Base-by-base conservation (phyloP, 768 basidiomycete species). In the Phaffia tasmanica region DNA sequence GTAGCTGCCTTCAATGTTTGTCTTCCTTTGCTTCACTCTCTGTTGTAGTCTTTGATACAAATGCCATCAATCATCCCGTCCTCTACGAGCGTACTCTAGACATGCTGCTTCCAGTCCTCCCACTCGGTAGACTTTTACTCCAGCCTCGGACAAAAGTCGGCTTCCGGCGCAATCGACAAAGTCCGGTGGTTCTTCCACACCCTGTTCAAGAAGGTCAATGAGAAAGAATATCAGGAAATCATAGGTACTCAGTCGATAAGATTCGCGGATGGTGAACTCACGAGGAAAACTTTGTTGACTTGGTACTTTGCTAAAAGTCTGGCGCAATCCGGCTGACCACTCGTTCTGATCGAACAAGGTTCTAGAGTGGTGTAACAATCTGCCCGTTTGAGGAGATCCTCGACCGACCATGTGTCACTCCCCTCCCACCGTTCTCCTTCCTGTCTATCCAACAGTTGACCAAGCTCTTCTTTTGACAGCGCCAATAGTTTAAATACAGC, bases 361-460 rank as follows among this genome's bases (percentile, higher is more conserved):
- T 99, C 95, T 80, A 99, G 83, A 0, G 95, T 98, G 0, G 93
- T 94, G 74, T 95, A 98, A 53, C 88, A 85, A 74, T 90, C 87
- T 27, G 84, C 80, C 27, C 80, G 80, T 23, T 77, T 68, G 51
- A 87, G 76, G 30, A 93, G 72, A 18, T 83, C 78, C 63, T 82
- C 78, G 50, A 57, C 55, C 21, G 55, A 55, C 68, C 49, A 69
- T 2, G 7, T 42, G 63, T 62, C 59, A 59, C 47, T 46, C 18
- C 58, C 55, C 5, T 35, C 51, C 62, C 49, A 69, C 29, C 18
- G 25, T 8, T 25, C 19, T 2, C 23, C 56, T 42, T 19, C 25
- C 35, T 57, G 67, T 1, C 18, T n/a, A 51, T n/a, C 42, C 30
- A 67, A 50, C 25, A 63, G 47, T n/a, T 25, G n/a, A 47, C 30